Percentiles rank a stretch among this genome's conserved stretches.
phyloP scores from a whole-genome alignment of 352 stramenopile genomes.

The Salisapilia sapeloensis region DNA sequence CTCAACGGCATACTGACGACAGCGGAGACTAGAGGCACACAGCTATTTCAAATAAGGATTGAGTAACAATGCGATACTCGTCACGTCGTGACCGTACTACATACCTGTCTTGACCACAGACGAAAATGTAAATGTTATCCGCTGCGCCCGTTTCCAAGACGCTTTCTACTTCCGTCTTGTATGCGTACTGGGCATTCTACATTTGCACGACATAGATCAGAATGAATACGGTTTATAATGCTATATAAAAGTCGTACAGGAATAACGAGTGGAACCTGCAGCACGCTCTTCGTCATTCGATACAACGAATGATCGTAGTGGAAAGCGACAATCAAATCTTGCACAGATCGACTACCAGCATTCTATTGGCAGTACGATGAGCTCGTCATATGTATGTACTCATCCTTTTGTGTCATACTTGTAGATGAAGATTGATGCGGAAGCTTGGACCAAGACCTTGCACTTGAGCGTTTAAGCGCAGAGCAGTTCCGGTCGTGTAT shows the following conservation, averaged over 20 bases:
- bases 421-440: slow-evolving; percentile 67
- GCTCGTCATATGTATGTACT: too few species aligned
- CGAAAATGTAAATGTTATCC: slow-evolving; percentile 65
- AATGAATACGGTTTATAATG: too few species aligned
- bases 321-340: slow-evolving; percentile 44
- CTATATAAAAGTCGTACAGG: too few species aligned
- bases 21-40: slow-evolving; percentile 58
- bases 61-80: background rate
- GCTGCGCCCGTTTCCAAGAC: slow-evolving; percentile 47
- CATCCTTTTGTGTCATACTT: too few species aligned
- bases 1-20: slow-evolving; percentile 74
- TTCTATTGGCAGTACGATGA: slow-evolving; percentile 15
- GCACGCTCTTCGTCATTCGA: slow-evolving; percentile 37
- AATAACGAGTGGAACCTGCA: slow-evolving; percentile 50
- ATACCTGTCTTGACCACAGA: slow-evolving; percentile 70
- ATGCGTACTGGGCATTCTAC: slow-evolving; percentile 59
- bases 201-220: background rate
- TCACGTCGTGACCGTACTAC: too few species aligned
- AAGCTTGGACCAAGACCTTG: slow-evolving; percentile 68
- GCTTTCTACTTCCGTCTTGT: slow-evolving; percentile 47
- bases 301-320: slow-evolving; percentile 71
- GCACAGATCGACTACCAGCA: slow-evolving; percentile 40
- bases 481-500: slow-evolving; percentile 44
- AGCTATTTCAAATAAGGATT: slow-evolving; percentile 12
- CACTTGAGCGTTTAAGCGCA: slow-evolving; percentile 70